Evolutionary conservation across 140 eudicot species (phyloP).

Genomic region (Bidens hawaiensis): DNA sequence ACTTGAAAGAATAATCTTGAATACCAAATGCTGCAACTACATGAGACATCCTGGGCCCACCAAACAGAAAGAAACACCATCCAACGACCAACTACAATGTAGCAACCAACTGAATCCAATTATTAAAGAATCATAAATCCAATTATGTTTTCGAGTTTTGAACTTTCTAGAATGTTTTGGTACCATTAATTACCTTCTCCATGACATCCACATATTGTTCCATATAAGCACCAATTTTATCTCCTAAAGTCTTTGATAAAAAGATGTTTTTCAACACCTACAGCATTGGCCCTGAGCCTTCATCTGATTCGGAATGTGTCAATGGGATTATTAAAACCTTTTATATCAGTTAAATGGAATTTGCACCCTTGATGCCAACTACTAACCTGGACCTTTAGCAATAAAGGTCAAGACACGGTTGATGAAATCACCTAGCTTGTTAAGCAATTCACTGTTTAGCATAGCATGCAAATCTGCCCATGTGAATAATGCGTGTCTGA

Average conservation of each 20-base stretch:
- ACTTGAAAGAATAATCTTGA: no score
- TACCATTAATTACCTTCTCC: constrained; percentile 63
- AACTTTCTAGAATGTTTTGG: background rate
- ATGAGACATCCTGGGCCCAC: no score
- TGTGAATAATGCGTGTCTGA: constrained; percentile 80
- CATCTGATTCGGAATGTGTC: constrained; percentile 28
- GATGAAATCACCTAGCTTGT: constrained; percentile 77
- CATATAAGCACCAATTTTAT: constrained; percentile 54
- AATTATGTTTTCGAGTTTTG: no score
- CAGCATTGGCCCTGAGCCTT: constrained; percentile 74
- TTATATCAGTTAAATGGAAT: no score
- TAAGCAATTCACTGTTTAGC: constrained; percentile 65
- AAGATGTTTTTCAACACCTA: constrained; percentile 54
- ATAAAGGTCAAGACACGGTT: constrained; percentile 89
- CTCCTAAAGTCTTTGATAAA: constrained; percentile 52
- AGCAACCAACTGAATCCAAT: no score
- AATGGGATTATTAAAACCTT: background rate
- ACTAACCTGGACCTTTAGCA: constrained; percentile 67
- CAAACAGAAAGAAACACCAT: no score
- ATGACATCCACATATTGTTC: constrained; percentile 70
- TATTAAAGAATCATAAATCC: no score
- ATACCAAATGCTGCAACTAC: no score
- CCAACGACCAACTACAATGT: no score
- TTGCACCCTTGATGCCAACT: no score
- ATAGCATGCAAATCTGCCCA: constrained; percentile 87